Conservation (phyloP, 2,329 filamentous ascomycete species). For the Aquanectria penicillioides region DNA sequence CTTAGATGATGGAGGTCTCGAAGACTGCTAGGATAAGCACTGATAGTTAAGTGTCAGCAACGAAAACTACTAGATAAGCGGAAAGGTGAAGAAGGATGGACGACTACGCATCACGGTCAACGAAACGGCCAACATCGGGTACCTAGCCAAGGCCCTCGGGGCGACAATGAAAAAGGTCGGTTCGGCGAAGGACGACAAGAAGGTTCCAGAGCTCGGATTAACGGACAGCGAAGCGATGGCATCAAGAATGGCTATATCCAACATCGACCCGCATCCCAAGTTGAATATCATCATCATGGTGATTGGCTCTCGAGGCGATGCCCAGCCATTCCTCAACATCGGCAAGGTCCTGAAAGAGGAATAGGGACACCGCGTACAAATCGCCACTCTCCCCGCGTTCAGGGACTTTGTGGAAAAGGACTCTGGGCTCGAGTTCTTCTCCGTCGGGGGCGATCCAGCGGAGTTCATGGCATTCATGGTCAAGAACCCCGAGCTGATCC, state of each 20-base stretch:
- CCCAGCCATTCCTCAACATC: constrained; percentile 82
- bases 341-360: constrained; percentile 76
- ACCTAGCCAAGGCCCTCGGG: constrained; percentile 78
- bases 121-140: constrained; percentile 75
- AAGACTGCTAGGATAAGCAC: constrained; percentile 39
- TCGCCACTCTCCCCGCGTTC: constrained; percentile 83
- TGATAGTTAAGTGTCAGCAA: constrained; percentile 67
- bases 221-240: constrained; percentile 23
- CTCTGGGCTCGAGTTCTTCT: constrained; percentile 81
- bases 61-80: constrained; percentile 71
- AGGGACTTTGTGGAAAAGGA: constrained; percentile 79
- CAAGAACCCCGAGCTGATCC: constrained; percentile 83
- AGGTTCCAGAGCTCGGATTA: constrained; percentile 22
- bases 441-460: constrained; percentile 79
- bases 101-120: constrained; percentile 77
- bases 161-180: constrained; percentile 61
- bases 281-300: constrained; percentile 88
- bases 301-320: constrained; percentile 82
- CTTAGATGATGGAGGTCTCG: background rate
- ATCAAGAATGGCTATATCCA: constrained; percentile 44
- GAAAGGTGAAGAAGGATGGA: constrained; percentile 74
- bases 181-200: constrained; percentile 17
- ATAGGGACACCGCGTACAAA: constrained; percentile 78
- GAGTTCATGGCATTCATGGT: constrained; percentile 92
- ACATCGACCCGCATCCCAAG: constrained; percentile 52